Base-by-base conservation (phyloP, 345 rosid genomes). In the Eucalyptus virginea region DNA sequence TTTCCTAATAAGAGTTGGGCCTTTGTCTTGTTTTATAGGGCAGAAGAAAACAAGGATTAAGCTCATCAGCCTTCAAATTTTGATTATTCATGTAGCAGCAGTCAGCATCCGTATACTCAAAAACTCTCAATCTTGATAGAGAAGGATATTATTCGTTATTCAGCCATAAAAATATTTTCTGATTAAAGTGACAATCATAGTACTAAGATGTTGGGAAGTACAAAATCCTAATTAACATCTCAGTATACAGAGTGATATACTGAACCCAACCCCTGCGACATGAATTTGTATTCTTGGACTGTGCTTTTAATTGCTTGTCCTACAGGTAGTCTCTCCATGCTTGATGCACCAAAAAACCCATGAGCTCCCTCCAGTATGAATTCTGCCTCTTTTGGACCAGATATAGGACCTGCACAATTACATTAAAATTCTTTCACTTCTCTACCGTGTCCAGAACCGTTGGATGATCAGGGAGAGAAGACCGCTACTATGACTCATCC, bases 271-370 rank as follows among this genome's bases (percentile, higher is more conserved):
- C 92, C 93, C 89, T 95, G 89, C 86, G 94, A 92, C 85, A 96
- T 95, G 86, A 93, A 94, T 92, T 97, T 97, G 91, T 96, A 97
- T 88, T 93, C 93, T 86, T 92, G 93, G 92, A 95, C 92, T 83
- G 98, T 96, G 93, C 91, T 94, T 80, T 93, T 95, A 91, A 96
- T 95, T 86, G 97, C 98, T 88, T 94, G 94, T 88, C 96, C 99
- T 88, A 96, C 98, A 1, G 98, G 98, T 48, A 98, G 94, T 90
- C 98, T 95, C 93, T 98, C 99, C 97, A 96, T 96, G 96, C 98
- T 96, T 83, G 98, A 98, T 87, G 97, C 99, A 48, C 99, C 98
- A 88, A 95, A 97, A 92, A 98, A 98, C 54, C 99, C 99, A 92
- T 96, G 98, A 49, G 96, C 97, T 89, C 96, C 97, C 65, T 91